A percentile compares a stretch with the other conserved stretches of the same genome.
Conservation (phyloP, 257 asterid genomes). For the Nicotiana tabacum region DNA sequence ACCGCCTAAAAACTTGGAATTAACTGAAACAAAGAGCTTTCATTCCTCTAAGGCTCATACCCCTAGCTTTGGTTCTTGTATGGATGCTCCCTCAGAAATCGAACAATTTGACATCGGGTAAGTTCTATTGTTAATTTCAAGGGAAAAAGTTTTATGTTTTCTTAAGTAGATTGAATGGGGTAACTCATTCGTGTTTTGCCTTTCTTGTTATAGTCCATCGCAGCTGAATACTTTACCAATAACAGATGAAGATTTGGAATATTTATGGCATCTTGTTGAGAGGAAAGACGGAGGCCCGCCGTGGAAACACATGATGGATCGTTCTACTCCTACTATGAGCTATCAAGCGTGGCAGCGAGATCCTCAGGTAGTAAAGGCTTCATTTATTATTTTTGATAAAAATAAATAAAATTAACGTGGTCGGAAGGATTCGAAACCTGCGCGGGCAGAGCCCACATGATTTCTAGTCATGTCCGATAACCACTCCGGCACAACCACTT, state of each 20-base stretch:
- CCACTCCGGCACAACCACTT: constrained; percentile 99
- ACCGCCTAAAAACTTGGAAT: constrained; percentile 7
- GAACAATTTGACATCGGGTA: neutral
- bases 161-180: neutral
- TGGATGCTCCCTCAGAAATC: constrained; percentile 7
- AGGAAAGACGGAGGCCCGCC: constrained; percentile 83
- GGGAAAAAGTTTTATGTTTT: neutral
- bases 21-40: neutral
- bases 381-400: neutral
- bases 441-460: constrained; percentile 99
- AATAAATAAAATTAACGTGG: constrained; percentile 37
- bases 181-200: constrained; percentile 10
- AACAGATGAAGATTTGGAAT: constrained; percentile 51
- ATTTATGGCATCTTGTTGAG: constrained; percentile 70
- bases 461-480: constrained; percentile 99
- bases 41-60: constrained; percentile 8
- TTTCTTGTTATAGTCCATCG: constrained; percentile 36
- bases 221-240: constrained; percentile 26
- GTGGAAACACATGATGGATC: constrained; percentile 91
- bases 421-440: constrained; percentile 99
- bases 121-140: neutral
- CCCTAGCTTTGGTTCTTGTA: constrained; percentile 18
- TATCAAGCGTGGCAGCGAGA: constrained; percentile 97
- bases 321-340: constrained; percentile 64
- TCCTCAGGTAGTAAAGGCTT: constrained; percentile 41